phyloP scores from a whole-genome alignment of 345 rosid genomes.

The Populus ilicifolia region DNA sequence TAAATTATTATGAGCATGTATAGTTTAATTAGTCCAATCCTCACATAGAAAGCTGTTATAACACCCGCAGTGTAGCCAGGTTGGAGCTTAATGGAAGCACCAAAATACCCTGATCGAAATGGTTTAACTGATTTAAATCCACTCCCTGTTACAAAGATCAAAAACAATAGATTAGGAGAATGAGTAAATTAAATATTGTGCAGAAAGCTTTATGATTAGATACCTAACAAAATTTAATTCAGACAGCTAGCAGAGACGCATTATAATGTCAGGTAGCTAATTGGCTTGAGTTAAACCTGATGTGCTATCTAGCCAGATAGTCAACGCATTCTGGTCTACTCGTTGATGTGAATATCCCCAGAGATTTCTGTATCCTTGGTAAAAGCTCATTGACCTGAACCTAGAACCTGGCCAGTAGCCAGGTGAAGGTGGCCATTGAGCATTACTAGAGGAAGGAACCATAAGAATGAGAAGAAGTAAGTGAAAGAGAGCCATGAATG shows the following conservation, averaged over 20 bases:
- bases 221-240: background rate
- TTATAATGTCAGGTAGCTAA: background rate
- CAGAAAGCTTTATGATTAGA: background rate
- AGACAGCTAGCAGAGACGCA: background rate
- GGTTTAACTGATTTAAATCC: constrained; percentile 89
- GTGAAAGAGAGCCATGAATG: constrained; percentile 34
- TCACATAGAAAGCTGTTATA: constrained; percentile 85
- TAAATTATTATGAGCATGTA: background rate
- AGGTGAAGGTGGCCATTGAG: constrained; percentile 79
- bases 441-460: constrained; percentile 39
- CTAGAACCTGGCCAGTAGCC: constrained; percentile 90
- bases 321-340: constrained; percentile 54
- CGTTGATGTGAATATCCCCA: constrained; percentile 92
- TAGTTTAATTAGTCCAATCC: constrained; percentile 13
- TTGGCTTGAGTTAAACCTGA: constrained; percentile 41
- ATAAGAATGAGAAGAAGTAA: constrained; percentile 32
- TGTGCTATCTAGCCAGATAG: constrained; percentile 86
- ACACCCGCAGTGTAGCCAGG: constrained; percentile 97
- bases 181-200: too few relatives aligned
- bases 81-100: constrained; percentile 79
- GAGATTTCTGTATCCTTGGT: constrained; percentile 69
- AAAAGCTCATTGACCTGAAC: constrained; percentile 62
- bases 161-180: constrained; percentile 3
- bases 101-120: constrained; percentile 89
- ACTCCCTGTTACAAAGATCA: constrained; percentile 48